These are phyloP conservation scores for Bruguiera parviflora DNA, from an alignment of 345 rosid genomes.

Conservation along the genomic window DNA sequence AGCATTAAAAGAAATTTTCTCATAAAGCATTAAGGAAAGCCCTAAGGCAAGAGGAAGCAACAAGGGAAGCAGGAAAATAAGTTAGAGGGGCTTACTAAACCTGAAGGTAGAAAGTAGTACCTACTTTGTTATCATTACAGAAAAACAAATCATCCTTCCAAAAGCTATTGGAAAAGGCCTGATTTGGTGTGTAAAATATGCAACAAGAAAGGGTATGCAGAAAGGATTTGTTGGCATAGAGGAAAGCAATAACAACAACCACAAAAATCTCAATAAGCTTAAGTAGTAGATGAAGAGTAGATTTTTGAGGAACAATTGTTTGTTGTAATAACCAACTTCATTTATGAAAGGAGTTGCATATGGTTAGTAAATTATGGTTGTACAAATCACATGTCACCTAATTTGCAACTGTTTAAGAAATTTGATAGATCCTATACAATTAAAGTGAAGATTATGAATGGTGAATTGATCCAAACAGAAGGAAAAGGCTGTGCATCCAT, in stretches of 20 bases:
- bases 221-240: not conserved
- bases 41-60: too few species aligned
- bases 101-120: not conserved
- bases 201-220: not conserved
- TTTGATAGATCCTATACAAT: not conserved
- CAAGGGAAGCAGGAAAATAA: not conserved
- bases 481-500: not conserved
- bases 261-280: not conserved
- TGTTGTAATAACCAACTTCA: not conserved
- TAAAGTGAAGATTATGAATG: not conserved
- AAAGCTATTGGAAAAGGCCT: not conserved
- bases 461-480: not conserved
- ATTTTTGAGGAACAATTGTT: not conserved
- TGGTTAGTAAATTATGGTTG: not conserved
- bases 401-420: not conserved
- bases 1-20: not conserved
- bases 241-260: not conserved
- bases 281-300: not conserved
- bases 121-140: not conserved
- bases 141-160: not conserved
- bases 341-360: not conserved
- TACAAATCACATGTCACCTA: not conserved
- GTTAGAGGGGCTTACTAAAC: not conserved
- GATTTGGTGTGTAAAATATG: not conserved
- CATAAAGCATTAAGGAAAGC: too few species aligned